These are phyloP conservation scores for Podila minutissima DNA, from an alignment of 192 early-diverging fungal species.

Conservation along the genomic window DNA sequence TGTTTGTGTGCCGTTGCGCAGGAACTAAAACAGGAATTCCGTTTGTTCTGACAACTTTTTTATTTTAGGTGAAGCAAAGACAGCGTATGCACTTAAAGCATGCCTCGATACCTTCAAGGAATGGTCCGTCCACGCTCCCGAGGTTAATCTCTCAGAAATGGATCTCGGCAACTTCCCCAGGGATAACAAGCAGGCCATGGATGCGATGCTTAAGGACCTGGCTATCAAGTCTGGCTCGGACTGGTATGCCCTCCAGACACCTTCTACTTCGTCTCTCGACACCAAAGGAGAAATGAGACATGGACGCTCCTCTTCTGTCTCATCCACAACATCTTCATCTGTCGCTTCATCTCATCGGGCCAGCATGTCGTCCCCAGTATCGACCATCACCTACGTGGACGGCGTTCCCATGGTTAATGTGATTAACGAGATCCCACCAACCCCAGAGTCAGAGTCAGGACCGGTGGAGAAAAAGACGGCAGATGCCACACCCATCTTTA, in stretches of 20 bases:
- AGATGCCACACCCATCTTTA: slow-evolving; percentile 7
- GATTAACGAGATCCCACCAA: slow-evolving; percentile 49
- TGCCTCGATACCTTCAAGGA: slow-evolving; percentile 39
- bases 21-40: not conserved
- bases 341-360: slow-evolving; percentile 13
- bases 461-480: not conserved
- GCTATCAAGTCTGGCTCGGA: slow-evolving; percentile 40
- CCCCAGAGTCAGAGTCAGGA: slow-evolving; percentile 26
- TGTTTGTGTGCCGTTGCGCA: not conserved
- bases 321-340: slow-evolving; percentile 5
- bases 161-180: slow-evolving; percentile 45
- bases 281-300: not conserved
- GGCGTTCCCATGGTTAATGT: slow-evolving; percentile 26
- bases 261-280: not conserved
- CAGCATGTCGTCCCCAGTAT: slow-evolving; percentile 29
- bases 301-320: slow-evolving; percentile 10
- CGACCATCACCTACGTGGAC: slow-evolving; percentile 41
- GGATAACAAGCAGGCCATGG: slow-evolving; percentile 46
- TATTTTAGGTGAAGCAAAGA: slow-evolving; percentile 30
- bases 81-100: slow-evolving; percentile 40
- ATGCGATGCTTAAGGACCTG: slow-evolving; percentile 37
- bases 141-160: slow-evolving; percentile 16
- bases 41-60: not conserved
- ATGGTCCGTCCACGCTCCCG: slow-evolving; percentile 26
- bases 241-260: slow-evolving; percentile 34